Percentiles rank a stretch among this genome's conserved stretches.
Conservation (phyloP, 1,139 yeast genomes). For the Nakaseomyces delphensis region DNA sequence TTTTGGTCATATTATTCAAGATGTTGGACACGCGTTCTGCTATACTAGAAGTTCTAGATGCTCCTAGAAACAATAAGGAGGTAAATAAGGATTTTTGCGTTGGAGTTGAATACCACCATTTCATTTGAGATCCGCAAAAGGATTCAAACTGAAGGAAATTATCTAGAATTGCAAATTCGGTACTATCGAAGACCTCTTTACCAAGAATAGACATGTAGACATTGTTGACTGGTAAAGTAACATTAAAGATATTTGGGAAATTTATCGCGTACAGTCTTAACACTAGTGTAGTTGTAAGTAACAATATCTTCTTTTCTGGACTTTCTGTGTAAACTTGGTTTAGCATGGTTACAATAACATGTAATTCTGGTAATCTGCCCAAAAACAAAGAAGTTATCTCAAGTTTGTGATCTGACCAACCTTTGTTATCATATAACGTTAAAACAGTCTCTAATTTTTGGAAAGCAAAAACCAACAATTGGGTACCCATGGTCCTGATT, state of each 20-base stretch:
- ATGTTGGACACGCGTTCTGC: slow-evolving; percentile 32
- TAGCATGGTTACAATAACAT: slow-evolving; percentile 34
- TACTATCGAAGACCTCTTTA: slow-evolving; percentile 34
- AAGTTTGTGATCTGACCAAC: slow-evolving; percentile 35
- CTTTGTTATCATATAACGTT: slow-evolving; percentile 34
- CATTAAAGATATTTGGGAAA: slow-evolving; percentile 30
- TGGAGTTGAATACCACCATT: slow-evolving; percentile 57
- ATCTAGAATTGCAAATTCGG: slow-evolving; percentile 49
- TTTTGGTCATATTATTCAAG: slow-evolving; percentile 35
- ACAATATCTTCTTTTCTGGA: slow-evolving; percentile 35
- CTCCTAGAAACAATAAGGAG: slow-evolving; percentile 44
- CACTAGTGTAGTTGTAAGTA: slow-evolving; percentile 32
- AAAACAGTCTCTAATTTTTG: slow-evolving; percentile 42
- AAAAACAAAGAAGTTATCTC: slow-evolving; percentile 35
- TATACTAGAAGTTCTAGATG: slow-evolving; percentile 23
- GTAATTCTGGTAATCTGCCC: slow-evolving; percentile 43
- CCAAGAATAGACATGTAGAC: slow-evolving; percentile 32
- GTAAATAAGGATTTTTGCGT: slow-evolving; percentile 48
- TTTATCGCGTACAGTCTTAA: slow-evolving; percentile 30
- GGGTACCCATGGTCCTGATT: slow-evolving; percentile 59
- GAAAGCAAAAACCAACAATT: slow-evolving; percentile 48
- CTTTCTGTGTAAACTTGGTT: slow-evolving; percentile 32
- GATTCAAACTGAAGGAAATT: slow-evolving; percentile 35
- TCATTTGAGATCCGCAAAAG: slow-evolving; percentile 34
- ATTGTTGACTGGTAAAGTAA: slow-evolving; percentile 29